Base-by-base conservation (phyloP, 305 asterid genomes). In the Ilex paraguariensis region DNA sequence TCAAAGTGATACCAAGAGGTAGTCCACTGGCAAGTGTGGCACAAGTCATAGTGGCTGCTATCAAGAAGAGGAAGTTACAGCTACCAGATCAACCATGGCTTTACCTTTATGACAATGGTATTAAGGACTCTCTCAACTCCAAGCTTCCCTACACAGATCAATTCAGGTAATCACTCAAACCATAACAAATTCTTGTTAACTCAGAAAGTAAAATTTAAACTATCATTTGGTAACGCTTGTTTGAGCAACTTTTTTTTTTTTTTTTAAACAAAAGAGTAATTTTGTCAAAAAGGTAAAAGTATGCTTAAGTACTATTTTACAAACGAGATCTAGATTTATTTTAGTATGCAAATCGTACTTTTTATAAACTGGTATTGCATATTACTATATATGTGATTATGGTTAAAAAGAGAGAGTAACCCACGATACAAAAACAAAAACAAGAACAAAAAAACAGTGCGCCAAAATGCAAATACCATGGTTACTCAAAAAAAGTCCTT, bases 11-110 rank as follows among this genome's bases (percentile, higher is more conserved):
- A 67, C 93, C 89, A 7, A 79, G 75, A 45, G 89, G 91, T 4
- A 87, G 95, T 40, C 89, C 91, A 0, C 32, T 87, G 48, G 74
- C 70, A 0, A 70, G 83, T 5, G 12, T 87, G n/a, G 67, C 64
- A 2, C 91, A 79, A 69, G 95, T 87, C 48, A 15, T 66, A 31
- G 81, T 71, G n/a, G 87, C 73, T 31, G 82, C 91, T 2, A 60
- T 62, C 9, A 82, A 66, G 75, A 87, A 87, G 71, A 74, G 86
- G 82, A 61, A 61, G 66, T 9, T 82, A 68, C n/a, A 60, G 57
- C 28, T 60, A 61, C 84, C 89, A 4, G 59, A 68, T 13, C 73
- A 80, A 52, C 84, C 82, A 4, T 59, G 66, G 71, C 0, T 62
- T 0, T 14, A 3, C 16, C 53, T 78, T n/a, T 82, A 72, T 70